A percentile compares a stretch with the other conserved stretches of the same genome.
phyloP scores from a whole-genome alignment of 2,329 filamentous ascomycete genomes.

The Balansia obtecta region DNA sequence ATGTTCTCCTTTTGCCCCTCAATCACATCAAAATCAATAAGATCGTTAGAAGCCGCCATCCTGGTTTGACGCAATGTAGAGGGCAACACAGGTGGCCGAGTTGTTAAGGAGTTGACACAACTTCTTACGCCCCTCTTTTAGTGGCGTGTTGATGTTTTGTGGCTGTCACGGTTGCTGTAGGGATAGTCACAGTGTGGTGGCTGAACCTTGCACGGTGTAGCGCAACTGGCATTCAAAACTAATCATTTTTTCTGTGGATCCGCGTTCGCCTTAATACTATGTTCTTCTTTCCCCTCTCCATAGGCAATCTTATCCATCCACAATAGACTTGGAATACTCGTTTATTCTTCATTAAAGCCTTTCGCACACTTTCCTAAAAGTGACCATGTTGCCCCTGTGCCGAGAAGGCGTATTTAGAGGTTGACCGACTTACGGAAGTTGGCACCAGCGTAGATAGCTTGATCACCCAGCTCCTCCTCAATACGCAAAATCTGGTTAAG shows the following conservation, averaged over 20 bases:
- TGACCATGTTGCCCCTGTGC: neutral
- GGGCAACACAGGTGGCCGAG: slow-evolving; percentile 4
- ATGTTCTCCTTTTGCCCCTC: slow-evolving; percentile 98
- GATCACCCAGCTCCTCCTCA: slow-evolving; percentile 92
- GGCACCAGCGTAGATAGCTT: slow-evolving; percentile 81
- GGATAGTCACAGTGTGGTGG: slow-evolving; percentile 6
- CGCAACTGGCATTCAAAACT: neutral
- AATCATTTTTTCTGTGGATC: neutral
- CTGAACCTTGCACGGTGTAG: neutral
- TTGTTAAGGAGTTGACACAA: neutral
- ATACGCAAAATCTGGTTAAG: slow-evolving; percentile 99
- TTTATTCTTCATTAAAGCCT: slow-evolving; percentile 1
- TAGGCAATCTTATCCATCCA: neutral
- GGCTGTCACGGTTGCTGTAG: slow-evolving; percentile 7
- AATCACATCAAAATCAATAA: slow-evolving; percentile 78
- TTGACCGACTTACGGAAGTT: slow-evolving; percentile 89
- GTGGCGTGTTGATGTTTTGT: slow-evolving; percentile 10
- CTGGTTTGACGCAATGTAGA: slow-evolving; percentile 15
- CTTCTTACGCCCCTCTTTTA: neutral
- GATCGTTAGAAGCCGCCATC: slow-evolving; percentile 39
- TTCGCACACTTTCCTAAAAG: no score
- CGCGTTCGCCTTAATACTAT: neutral
- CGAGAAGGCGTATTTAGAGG: slow-evolving; percentile 47
- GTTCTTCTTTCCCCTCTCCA: neutral
- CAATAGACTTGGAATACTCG: neutral